phyloP scores from a whole-genome alignment of 192 early-diverging fungal genomes.

The Chytriomyces confervae region DNA sequence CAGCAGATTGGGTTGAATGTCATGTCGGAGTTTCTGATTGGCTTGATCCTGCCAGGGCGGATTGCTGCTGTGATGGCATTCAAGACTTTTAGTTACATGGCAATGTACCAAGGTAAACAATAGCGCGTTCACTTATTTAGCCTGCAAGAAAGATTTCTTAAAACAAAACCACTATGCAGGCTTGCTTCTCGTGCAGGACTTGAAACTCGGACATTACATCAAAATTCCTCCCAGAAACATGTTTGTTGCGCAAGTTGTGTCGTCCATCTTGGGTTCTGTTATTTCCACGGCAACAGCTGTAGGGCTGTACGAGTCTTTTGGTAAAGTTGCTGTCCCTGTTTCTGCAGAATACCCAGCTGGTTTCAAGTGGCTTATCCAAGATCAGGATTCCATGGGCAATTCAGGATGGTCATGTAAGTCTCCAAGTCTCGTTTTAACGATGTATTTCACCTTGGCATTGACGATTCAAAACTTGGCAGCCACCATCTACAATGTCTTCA shows the following conservation, averaged over 20 bases:
- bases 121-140: no score
- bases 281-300: not conserved
- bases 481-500: conserved; percentile 57
- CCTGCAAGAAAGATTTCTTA: conserved; percentile 49
- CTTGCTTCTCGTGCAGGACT: conserved; percentile 69
- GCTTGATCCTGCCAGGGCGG: conserved; percentile 79
- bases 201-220: conserved; percentile 82
- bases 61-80: conserved; percentile 84
- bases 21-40: conserved; percentile 84
- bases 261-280: conserved; percentile 49
- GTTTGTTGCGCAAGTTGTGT: conserved; percentile 56
- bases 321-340: conserved; percentile 37
- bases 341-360: conserved; percentile 67
- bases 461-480: conserved; percentile 55
- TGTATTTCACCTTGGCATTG: conserved; percentile 58
- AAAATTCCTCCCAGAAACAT: conserved; percentile 70
- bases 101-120: conserved; percentile 70
- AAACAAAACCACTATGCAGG: conserved; percentile 65
- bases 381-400: conserved; percentile 51
- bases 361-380: conserved; percentile 59
- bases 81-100: conserved; percentile 85
- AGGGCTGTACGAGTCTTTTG: conserved; percentile 12
- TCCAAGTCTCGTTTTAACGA: conserved; percentile 49
- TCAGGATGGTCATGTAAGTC: conserved; percentile 10
- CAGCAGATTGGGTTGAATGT: conserved; percentile 81